Evolutionary conservation across 257 asterid genomes (phyloP).

Genomic region (Verbascum thapsus): DNA sequence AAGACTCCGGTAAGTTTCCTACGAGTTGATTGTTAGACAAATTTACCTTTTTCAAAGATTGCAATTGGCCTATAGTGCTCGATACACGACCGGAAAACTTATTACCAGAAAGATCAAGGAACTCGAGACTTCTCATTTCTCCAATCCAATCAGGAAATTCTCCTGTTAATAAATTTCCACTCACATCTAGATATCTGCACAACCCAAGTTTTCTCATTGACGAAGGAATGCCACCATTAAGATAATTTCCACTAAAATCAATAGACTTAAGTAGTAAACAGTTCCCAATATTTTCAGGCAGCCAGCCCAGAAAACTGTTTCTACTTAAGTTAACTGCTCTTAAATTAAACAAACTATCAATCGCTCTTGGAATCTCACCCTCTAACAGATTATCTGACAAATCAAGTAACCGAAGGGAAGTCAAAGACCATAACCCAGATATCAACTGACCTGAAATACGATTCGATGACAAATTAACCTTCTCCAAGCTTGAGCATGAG

Average conservation of each 20-base stretch:
- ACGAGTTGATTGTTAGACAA: constrained; percentile 52
- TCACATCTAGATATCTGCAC: constrained; percentile 54
- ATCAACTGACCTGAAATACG: constrained; percentile 61
- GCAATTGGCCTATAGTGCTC: constrained; percentile 49
- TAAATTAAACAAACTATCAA: constrained; percentile 49
- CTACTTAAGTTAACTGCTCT: constrained; percentile 47
- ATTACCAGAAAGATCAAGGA: constrained; percentile 65
- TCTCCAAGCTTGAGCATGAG: constrained; percentile 59
- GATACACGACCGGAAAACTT: constrained; percentile 61
- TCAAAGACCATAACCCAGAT: constrained; percentile 55
- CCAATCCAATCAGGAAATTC: constrained; percentile 80
- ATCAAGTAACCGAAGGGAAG: constrained; percentile 54
- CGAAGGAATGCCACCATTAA: constrained; percentile 60
- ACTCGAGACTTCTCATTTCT: constrained; percentile 63
- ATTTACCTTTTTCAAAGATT: constrained; percentile 52
- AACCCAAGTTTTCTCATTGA: constrained; percentile 56
- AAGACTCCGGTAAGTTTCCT: constrained; percentile 71
- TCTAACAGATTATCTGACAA: constrained; percentile 64
- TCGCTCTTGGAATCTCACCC: constrained; percentile 66
- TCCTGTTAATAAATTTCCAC: constrained; percentile 54
- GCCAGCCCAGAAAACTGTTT: constrained; percentile 56
- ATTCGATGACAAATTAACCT: constrained; percentile 67
- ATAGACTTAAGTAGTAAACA: constrained; percentile 52
- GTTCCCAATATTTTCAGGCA: constrained; percentile 71
- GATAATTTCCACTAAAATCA: constrained; percentile 58